Base-by-base conservation (phyloP, 2,329 filamentous ascomycete species). In the Nannizzia gypsea region DNA sequence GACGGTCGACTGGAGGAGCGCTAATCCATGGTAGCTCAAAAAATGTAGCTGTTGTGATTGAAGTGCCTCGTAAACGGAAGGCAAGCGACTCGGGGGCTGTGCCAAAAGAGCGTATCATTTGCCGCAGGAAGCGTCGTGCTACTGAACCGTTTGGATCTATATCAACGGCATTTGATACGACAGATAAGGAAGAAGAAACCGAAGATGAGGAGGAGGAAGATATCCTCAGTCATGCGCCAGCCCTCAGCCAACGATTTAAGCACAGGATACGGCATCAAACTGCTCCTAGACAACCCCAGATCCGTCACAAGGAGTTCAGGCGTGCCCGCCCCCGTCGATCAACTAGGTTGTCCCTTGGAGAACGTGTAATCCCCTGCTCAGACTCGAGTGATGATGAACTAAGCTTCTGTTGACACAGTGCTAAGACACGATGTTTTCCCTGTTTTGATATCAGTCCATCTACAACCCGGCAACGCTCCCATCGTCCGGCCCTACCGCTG, bases 381-480 rank as follows among this genome's bases (percentile, higher is more conserved):
- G 36, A 60, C 26, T 60, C 58, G 11, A 62, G 60, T 56, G 62
- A 63, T 4, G 62, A 63, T 31, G 62, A 63, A 56, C 40, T 63
- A 48, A 63, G 62, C 54, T 60, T 63, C 59, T 42, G 31, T n/a
- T 56, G 34, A 56, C 4, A 17, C 38, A 42, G 5, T 40, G 42
- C n/a, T 28, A 28, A 17, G 22, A 34, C 15, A 28, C 50, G 6
- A 1, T 2, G n/a, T 28, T 31, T 17, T 26, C 50, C 50, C 31
- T 36, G 31, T 13, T 36, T 11, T 6, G 31, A 36, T 3, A 36
- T 36, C 9, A 13, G 31, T 11, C 9, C 31, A 36, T 36, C 31
- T 52, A n/a, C n/a, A 17, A 36, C 11, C 9, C 22, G 44, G 44
- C 15, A 22, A 26, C 9, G 4, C 8, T 22, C 44, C 44, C 11